Conservation (phyloP, 164 flowering plant species). For the Echeveria elegans region DNA sequence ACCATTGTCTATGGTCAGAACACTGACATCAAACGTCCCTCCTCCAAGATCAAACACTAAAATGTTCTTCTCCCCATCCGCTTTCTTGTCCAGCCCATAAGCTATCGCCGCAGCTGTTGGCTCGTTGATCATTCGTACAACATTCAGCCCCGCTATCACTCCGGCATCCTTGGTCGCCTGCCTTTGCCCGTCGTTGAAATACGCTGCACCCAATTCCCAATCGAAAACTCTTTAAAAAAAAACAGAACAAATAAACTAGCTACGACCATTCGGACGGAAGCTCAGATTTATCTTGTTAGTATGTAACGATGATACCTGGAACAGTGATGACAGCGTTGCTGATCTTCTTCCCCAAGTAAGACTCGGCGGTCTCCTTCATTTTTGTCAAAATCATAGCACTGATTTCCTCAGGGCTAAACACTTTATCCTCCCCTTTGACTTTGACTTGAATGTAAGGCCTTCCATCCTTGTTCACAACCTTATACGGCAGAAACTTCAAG, state of each 20-base stretch:
- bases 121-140: conserved; percentile 44
- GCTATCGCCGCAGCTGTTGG: conserved; percentile 56
- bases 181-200: conserved; percentile 56
- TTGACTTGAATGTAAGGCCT: conserved; percentile 46
- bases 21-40: conserved; percentile 50
- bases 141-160: conserved; percentile 42
- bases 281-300: too few species aligned
- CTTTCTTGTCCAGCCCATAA: conserved; percentile 40
- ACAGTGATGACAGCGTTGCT: conserved; percentile 45
- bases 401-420: conserved; percentile 54
- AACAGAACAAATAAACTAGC: neutral
- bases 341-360: conserved; percentile 35
- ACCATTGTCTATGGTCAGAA: conserved; percentile 36
- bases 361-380: conserved; percentile 50
- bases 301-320: conserved; percentile 30
- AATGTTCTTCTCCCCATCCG: conserved; percentile 31
- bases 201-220: conserved; percentile 22
- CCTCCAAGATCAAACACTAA: conserved; percentile 49
- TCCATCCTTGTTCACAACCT: conserved; percentile 46
- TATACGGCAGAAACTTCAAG: conserved; percentile 32
- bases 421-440: conserved; percentile 36
- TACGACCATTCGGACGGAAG: too few species aligned
- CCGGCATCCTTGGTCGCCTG: conserved; percentile 59
- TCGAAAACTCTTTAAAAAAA: too few species aligned
- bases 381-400: conserved; percentile 48